Evolutionary conservation across 169 alveolate species (phyloP).

Genomic region (Plasmodium relictum): DNA sequence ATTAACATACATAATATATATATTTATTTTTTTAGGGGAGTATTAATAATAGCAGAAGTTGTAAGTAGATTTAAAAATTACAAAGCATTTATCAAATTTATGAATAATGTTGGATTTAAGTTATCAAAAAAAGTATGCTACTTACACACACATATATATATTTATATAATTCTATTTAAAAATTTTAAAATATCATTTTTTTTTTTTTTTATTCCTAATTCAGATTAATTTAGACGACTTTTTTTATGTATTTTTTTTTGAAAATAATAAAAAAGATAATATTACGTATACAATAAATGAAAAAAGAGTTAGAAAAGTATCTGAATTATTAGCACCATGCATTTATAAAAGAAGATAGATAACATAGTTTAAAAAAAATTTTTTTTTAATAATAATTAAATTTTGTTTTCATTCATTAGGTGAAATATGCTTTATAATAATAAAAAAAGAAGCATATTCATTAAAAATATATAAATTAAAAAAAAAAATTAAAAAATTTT

Average conservation of each 20-base stretch:
- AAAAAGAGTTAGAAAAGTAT: conserved; percentile 30
- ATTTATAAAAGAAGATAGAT: conserved; percentile 70
- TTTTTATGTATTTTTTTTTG: conserved; percentile 55
- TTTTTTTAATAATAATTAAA: not conserved
- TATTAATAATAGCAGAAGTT: conserved; percentile 64
- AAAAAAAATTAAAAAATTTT: not conserved
- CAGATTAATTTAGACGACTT: conserved; percentile 60
- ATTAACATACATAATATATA: not conserved
- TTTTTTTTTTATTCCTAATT: not conserved
- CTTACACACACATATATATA: not conserved
- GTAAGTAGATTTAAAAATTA: conserved; percentile 64
- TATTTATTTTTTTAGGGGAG: conserved; percentile 35
- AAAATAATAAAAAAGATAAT: conserved; percentile 40
- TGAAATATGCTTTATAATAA: no score
- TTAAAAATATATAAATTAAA: not conserved
- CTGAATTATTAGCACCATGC: conserved; percentile 53
- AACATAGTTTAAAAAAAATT: not conserved
- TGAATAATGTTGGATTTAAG: conserved; percentile 53
- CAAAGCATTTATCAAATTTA: conserved; percentile 54
- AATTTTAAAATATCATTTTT: not conserved
- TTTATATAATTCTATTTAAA: not conserved
- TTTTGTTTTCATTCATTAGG: not conserved
- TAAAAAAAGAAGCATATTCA: not conserved
- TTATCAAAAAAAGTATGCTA: conserved; percentile 19
- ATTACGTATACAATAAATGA: conserved; percentile 3